Evolutionary conservation across 768 basidiomycete genomes (phyloP).

Genomic region (Leccinum rimulosum): DNA sequence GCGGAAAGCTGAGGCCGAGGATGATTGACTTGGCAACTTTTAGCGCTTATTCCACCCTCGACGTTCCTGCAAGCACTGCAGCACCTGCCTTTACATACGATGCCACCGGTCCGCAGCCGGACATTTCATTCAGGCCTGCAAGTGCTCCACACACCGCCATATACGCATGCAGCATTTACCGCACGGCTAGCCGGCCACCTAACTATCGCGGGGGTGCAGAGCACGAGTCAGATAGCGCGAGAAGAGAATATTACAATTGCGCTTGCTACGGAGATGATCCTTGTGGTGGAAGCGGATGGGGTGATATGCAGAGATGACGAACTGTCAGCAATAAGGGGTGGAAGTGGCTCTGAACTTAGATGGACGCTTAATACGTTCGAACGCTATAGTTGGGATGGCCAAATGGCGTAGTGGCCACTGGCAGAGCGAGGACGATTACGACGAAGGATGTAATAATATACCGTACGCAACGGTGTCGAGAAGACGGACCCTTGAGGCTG

Average conservation of each 20-base stretch:
- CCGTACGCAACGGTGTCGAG: constrained; percentile 12
- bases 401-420: constrained; percentile 21
- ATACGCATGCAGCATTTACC: constrained; percentile 64
- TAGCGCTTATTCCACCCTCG: constrained; percentile 87
- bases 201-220: constrained; percentile 47
- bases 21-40: background rate
- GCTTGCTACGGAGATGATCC: constrained; percentile 76
- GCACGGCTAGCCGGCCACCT: constrained; percentile 60
- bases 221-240: constrained; percentile 67
- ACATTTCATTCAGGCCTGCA: constrained; percentile 70
- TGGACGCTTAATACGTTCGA: constrained; percentile 73
- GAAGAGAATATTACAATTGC: constrained; percentile 72
- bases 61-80: constrained; percentile 79
- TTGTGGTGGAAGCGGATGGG: constrained; percentile 67
- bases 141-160: constrained; percentile 83
- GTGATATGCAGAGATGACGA: constrained; percentile 76
- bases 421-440: constrained; percentile 7
- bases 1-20: background rate
- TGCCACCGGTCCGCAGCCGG: constrained; percentile 64
- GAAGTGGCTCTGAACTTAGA: constrained; percentile 55
- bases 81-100: constrained; percentile 60
- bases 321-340: constrained; percentile 33
- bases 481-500: constrained; percentile 12
- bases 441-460: constrained; percentile 7
- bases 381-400: constrained; percentile 75